Evolutionary conservation across 1,284 basidiomycete genomes (phyloP).

Genomic region (Pholiota adiposa): DNA sequence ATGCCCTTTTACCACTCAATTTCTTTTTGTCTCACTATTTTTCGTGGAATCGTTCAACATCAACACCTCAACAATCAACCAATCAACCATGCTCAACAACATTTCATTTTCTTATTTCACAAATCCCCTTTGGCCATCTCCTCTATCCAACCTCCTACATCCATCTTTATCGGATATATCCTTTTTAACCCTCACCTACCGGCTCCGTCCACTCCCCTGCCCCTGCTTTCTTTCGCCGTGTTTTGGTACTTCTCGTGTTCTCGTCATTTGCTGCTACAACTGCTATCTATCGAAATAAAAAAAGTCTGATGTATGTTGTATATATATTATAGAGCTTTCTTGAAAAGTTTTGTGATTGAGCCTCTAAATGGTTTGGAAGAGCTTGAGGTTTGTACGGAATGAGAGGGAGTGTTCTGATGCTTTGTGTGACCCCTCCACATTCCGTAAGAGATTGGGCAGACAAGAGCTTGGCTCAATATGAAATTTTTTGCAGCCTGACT

Average conservation of each 20-base stretch:
- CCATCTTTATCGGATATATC: not conserved
- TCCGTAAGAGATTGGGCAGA: not conserved
- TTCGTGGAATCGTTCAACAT: not conserved
- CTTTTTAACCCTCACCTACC: not conserved
- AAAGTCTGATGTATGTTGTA: not conserved
- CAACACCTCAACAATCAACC: not conserved
- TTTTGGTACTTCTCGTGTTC: not conserved
- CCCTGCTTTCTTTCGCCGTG: not conserved
- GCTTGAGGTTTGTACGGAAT: not conserved
- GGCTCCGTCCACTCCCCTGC: not conserved
- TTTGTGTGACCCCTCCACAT: not conserved
- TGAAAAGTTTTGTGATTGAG: not conserved
- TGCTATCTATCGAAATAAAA: slow-evolving; percentile 2
- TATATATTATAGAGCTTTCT: too few species aligned
- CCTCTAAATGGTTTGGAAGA: not conserved
- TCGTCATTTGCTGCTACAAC: not conserved
- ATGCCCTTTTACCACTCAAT: not conserved
- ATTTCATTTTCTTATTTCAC: not conserved
- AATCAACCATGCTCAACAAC: not conserved
- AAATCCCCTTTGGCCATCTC: not conserved
- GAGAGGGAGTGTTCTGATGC: not conserved
- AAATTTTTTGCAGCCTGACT: too few species aligned
- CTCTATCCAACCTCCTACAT: not conserved
- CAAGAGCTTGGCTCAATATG: too few species aligned
- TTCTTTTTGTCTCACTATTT: not conserved